Evolutionary conservation across 129 eudicot species (phyloP).

Genomic region (Saposhnikovia divaricata): DNA sequence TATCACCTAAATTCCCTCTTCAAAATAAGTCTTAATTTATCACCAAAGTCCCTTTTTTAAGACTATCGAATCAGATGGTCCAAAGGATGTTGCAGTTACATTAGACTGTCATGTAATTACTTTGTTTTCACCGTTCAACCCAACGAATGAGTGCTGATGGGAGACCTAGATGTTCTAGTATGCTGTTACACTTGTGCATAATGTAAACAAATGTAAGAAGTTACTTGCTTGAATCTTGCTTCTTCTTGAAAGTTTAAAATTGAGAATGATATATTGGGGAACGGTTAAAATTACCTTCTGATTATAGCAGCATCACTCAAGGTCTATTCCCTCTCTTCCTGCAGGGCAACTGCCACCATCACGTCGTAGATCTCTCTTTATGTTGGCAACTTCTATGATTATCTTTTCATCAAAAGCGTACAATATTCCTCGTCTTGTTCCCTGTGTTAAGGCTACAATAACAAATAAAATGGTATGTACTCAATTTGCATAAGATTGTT

Average conservation of each 20-base stretch:
- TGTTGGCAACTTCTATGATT: conserved; percentile 75
- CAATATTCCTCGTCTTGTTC: conserved; percentile 55
- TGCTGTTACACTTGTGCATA: not conserved
- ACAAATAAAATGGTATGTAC: conserved; percentile 49
- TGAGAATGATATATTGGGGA: not conserved
- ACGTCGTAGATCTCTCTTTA: conserved; percentile 79
- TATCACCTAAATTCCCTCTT: not conserved
- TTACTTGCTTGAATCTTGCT: not conserved
- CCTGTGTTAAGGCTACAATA: conserved; percentile 54
- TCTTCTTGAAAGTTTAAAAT: not conserved
- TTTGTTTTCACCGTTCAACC: not conserved
- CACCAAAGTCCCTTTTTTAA: not conserved
- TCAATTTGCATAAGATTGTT: conserved; percentile 5
- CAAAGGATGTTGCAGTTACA: not conserved
- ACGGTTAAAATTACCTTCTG: not conserved
- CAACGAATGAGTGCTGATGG: not conserved
- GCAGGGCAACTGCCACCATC: conserved; percentile 75
- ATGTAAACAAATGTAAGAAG: not conserved
- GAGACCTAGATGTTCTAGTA: not conserved
- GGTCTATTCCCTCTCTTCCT: conserved; percentile 10
- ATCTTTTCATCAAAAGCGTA: conserved; percentile 76
- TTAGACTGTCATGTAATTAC: not conserved
- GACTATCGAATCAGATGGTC: not conserved
- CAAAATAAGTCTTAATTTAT: not conserved
- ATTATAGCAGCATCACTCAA: not conserved